A percentile compares a stretch with the other conserved stretches of the same genome.
Conservation (phyloP, 2,329 filamentous ascomycete genomes). For the Cladosporium sp. region DNA sequence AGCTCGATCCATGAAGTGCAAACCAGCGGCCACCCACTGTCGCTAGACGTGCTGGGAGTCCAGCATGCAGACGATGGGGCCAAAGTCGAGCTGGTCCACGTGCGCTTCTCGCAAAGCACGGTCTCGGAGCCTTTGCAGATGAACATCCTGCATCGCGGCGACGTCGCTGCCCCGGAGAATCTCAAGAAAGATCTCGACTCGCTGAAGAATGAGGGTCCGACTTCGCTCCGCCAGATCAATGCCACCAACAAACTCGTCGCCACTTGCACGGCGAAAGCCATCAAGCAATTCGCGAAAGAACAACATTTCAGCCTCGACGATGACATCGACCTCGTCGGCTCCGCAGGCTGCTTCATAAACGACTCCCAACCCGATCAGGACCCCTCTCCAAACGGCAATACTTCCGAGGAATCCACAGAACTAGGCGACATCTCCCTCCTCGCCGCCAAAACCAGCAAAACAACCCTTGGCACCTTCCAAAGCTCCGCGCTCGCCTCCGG, state of each 20-base stretch:
- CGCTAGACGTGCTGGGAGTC: conserved; percentile 6
- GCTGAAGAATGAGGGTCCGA: background rate
- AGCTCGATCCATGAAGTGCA: conserved; percentile 4
- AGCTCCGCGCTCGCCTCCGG: conserved; percentile 1
- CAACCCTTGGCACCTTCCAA: conserved; percentile 3
- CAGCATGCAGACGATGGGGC: conserved; percentile 1
- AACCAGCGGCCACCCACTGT: conserved; percentile 1
- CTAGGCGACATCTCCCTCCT: conserved; percentile 3
- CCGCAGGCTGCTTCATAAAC: background rate
- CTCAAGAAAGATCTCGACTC: background rate
- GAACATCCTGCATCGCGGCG: conserved; percentile 1
- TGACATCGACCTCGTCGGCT: conserved; percentile 1
- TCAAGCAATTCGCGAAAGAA: conserved; percentile 3
- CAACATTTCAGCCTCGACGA: conserved; percentile 7
- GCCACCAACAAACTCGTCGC: background rate
- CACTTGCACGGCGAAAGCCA: background rate
- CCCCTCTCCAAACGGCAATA: background rate
- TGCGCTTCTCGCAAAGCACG: background rate
- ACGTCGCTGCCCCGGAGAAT: background rate
- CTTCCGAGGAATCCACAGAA: background rate
- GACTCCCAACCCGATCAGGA: background rate
- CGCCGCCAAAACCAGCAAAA: conserved; percentile 3
- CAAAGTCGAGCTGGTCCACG: conserved; percentile 6
- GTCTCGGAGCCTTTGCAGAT: background rate
- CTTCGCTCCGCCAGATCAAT: background rate